Evolutionary conservation across 176 grass and related monocot species (phyloP).

Genomic region (Otatea glauca): DNA sequence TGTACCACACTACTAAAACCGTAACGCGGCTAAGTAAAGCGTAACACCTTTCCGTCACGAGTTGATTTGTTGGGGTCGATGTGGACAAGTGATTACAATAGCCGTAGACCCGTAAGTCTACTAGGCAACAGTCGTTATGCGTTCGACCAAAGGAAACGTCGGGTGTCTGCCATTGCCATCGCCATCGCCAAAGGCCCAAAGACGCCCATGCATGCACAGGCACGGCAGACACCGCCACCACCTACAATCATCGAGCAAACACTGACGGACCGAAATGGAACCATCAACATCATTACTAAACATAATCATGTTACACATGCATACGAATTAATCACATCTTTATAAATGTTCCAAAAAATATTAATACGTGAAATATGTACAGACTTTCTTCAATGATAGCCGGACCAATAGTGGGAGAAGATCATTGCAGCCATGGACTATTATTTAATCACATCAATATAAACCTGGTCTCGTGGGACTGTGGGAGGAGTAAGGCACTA

Average conservation of each 20-base stretch:
- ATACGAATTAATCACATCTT: background rate
- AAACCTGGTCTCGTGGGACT: conserved; percentile 17
- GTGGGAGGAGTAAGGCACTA: background rate
- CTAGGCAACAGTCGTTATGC: background rate
- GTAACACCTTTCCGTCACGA: background rate
- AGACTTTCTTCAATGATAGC: background rate
- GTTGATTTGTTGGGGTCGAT: conserved; percentile 16
- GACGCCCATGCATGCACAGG: background rate
- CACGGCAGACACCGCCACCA: background rate
- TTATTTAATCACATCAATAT: conserved; percentile 12
- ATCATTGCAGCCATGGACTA: background rate
- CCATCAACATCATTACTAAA: conserved; percentile 16
- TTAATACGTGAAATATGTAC: background rate
- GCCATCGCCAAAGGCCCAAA: background rate
- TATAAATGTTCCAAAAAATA: background rate
- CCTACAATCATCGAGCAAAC: background rate
- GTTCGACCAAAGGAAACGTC: background rate
- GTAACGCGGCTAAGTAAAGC: conserved; percentile 3
- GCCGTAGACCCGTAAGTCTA: background rate
- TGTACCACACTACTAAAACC: background rate
- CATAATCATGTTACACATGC: background rate
- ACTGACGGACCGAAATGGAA: background rate
- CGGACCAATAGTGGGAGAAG: background rate
- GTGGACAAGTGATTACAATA: background rate
- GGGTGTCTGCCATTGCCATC: background rate